These are phyloP conservation scores for Tubosaeta sp. DNA, from an alignment of 768 basidiomycete genomes.

Conservation along the genomic window DNA sequence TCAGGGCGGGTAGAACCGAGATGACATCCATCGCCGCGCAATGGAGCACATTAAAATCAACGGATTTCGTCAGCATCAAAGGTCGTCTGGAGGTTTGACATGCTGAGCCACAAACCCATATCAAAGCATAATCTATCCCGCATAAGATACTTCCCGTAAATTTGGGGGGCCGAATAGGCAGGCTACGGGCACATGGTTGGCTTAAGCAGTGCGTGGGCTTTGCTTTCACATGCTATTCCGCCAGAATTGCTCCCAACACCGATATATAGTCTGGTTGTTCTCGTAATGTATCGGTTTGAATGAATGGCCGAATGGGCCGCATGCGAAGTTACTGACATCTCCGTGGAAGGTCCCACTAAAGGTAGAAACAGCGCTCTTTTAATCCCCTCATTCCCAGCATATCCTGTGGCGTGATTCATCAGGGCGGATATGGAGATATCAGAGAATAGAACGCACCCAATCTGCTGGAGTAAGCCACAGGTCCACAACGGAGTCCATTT, in stretches of 20 bases:
- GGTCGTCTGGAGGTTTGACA: slow-evolving; percentile 49
- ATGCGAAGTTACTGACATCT: neutral
- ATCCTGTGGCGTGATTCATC: slow-evolving; percentile 44
- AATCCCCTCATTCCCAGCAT: slow-evolving; percentile 74
- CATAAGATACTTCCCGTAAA: slow-evolving; percentile 14
- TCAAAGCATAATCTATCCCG: slow-evolving; percentile 20
- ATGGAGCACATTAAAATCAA: slow-evolving; percentile 47
- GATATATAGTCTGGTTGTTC: slow-evolving; percentile 4
- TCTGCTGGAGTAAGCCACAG: slow-evolving; percentile 85
- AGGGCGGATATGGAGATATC: slow-evolving; percentile 1
- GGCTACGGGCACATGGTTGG: neutral
- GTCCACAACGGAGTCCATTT: slow-evolving; percentile 87
- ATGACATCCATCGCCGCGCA: slow-evolving; percentile 45
- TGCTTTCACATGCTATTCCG: slow-evolving; percentile 7
- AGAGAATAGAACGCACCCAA: slow-evolving; percentile 57
- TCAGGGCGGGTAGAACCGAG: slow-evolving; percentile 53
- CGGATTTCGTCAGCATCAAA: slow-evolving; percentile 55
- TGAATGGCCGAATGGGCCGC: neutral
- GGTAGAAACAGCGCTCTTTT: slow-evolving; percentile 78
- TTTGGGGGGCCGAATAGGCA: slow-evolving; percentile 3
- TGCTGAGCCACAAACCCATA: neutral
- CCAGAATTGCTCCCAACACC: neutral
- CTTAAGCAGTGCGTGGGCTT: slow-evolving; percentile 3
- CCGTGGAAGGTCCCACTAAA: slow-evolving; percentile 36
- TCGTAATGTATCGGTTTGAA: slow-evolving; percentile 12